These are phyloP conservation scores for Dactylonectria estremocensis DNA, from an alignment of 2,329 filamentous ascomycete genomes.

Conservation along the genomic window DNA sequence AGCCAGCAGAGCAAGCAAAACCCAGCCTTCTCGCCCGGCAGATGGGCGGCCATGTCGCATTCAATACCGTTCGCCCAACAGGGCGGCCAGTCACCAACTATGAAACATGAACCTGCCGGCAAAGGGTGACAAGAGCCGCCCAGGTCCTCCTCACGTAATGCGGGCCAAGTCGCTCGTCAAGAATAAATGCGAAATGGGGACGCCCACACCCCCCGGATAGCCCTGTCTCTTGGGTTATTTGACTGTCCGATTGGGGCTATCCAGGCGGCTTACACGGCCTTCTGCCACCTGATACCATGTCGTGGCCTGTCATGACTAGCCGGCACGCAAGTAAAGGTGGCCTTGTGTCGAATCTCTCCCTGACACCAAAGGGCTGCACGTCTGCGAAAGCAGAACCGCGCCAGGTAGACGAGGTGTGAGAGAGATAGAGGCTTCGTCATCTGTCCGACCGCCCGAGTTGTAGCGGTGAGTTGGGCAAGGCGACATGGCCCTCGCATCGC, in stretches of 20 bases:
- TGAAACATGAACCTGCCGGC: constrained; percentile 24
- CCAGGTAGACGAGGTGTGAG: constrained; percentile 6
- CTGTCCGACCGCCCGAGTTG: not conserved
- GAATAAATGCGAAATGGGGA: not conserved
- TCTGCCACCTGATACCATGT: constrained; percentile 1
- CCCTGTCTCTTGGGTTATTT: constrained; percentile 10
- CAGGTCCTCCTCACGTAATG: constrained; percentile 5
- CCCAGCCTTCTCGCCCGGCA: constrained; percentile 4
- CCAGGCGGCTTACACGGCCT: not conserved
- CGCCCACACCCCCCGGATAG: no score
- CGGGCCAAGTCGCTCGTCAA: constrained; percentile 1
- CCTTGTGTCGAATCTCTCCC: constrained; percentile 15
- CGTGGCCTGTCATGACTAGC: constrained; percentile 6
- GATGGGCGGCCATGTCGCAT: constrained; percentile 4
- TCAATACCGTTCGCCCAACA: constrained; percentile 8
- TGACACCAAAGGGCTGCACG: constrained; percentile 2
- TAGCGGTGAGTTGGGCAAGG: constrained; percentile 10
- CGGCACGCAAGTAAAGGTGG: not conserved
- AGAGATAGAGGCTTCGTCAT: constrained; percentile 19
- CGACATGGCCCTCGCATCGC: not conserved
- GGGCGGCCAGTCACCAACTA: not conserved
- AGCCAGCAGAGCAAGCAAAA: not conserved
- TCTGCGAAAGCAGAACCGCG: constrained; percentile 7
- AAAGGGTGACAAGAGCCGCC: not conserved
- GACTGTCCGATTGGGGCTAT: constrained; percentile 2